A percentile compares a stretch with the other conserved stretches of the same genome.
Evolutionary conservation across 768 basidiomycete species (phyloP).

Genomic region (Collybia mongolica): DNA sequence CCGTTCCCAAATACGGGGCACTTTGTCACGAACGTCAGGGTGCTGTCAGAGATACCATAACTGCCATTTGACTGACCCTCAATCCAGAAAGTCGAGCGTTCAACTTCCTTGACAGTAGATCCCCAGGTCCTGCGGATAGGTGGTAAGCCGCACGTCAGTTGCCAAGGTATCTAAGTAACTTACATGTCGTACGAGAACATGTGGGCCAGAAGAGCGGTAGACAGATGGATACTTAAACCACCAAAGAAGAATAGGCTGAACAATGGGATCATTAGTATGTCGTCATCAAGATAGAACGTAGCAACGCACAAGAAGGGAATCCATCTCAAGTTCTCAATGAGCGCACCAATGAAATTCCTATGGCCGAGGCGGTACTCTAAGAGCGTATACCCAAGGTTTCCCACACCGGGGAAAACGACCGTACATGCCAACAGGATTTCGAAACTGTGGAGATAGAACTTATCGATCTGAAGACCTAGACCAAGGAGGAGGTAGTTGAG

Average conservation of each 20-base stretch:
- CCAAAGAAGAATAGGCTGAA: constrained; percentile 73
- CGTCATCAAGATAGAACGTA: not conserved
- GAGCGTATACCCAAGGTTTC: constrained; percentile 71
- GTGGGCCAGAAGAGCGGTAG: constrained; percentile 64
- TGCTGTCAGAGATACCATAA: not conserved
- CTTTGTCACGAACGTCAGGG: constrained; percentile 22
- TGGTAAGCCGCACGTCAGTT: constrained; percentile 3
- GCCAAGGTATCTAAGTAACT: constrained; percentile 12
- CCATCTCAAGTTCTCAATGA: constrained; percentile 62
- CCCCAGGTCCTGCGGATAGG: constrained; percentile 46
- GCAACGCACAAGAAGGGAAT: constrained; percentile 69
- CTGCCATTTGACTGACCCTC: constrained; percentile 39
- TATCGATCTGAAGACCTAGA: constrained; percentile 63
- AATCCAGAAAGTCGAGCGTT: constrained; percentile 85
- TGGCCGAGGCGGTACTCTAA: constrained; percentile 77
- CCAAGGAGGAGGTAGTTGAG: constrained; percentile 79
- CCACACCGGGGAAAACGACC: constrained; percentile 76
- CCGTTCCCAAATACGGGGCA: constrained; percentile 77
- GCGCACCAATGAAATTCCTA: constrained; percentile 42
- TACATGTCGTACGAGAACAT: constrained; percentile 64
- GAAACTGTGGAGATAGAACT: constrained; percentile 77
- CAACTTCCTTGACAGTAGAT: constrained; percentile 75
- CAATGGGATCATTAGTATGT: not conserved
- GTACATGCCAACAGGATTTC: constrained; percentile 78
- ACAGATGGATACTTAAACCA: constrained; percentile 71